Evolutionary conservation across 2,329 filamentous ascomycete species (phyloP).

Genomic region (Phoma sp.): DNA sequence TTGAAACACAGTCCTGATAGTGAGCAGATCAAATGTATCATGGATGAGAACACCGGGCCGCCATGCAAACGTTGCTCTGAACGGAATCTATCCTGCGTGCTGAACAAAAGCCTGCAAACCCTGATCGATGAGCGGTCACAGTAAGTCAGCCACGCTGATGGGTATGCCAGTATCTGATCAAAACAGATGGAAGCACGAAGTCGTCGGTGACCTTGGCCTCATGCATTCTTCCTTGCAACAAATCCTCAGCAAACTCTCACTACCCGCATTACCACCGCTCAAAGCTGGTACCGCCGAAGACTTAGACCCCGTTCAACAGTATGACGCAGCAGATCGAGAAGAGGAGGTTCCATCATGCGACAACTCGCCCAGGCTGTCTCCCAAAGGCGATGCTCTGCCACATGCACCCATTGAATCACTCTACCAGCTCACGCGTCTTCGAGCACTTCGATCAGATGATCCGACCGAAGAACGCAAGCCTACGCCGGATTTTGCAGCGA

Average conservation of each 20-base stretch:
- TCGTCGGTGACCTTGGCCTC: slow-evolving; percentile 36
- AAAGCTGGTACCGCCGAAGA: slow-evolving; percentile 29
- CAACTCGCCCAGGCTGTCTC: slow-evolving; percentile 39
- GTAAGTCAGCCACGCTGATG: slow-evolving; percentile 22
- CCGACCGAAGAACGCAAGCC: slow-evolving; percentile 49
- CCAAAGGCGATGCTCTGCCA: slow-evolving; percentile 36
- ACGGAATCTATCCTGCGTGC: slow-evolving; percentile 58
- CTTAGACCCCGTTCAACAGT: slow-evolving; percentile 31
- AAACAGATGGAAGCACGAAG: slow-evolving; percentile 34
- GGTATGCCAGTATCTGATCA: not conserved
- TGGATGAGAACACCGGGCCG: slow-evolving; percentile 55
- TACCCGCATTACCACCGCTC: slow-evolving; percentile 49
- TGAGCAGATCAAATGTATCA: slow-evolving; percentile 59
- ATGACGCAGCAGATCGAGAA: slow-evolving; percentile 48
- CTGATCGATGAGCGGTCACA: slow-evolving; percentile 56
- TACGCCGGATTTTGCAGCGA: slow-evolving; percentile 2
- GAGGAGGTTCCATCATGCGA: slow-evolving; percentile 42
- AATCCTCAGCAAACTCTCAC: slow-evolving; percentile 48
- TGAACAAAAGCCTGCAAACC: slow-evolving; percentile 61
- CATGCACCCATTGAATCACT: slow-evolving; percentile 56
- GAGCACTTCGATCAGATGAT: slow-evolving; percentile 46
- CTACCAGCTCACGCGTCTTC: slow-evolving; percentile 57
- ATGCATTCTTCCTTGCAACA: slow-evolving; percentile 51
- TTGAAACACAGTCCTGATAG: slow-evolving; percentile 9
- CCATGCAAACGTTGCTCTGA: slow-evolving; percentile 60